Evolutionary conservation across 179 eudicot species (phyloP).

Genomic region (Drosera spatulata): DNA sequence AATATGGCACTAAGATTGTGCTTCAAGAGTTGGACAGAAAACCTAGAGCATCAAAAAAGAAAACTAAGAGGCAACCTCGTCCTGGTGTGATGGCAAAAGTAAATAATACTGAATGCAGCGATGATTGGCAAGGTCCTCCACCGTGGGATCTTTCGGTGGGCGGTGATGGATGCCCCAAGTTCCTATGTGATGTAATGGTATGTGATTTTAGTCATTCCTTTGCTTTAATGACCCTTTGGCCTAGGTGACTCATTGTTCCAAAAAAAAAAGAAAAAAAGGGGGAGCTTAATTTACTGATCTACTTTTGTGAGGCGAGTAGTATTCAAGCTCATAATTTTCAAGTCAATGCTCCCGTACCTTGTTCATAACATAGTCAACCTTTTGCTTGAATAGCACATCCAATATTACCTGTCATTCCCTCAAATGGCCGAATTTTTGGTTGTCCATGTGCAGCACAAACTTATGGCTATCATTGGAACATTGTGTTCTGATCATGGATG

Average conservation of each 20-base stretch:
- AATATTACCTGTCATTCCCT: no score
- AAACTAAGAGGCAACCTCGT: conserved; percentile 39
- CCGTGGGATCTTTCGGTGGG: conserved; percentile 76
- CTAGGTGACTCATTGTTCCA: not conserved
- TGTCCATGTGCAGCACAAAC: no score
- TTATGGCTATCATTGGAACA: no score
- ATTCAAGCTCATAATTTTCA: no score
- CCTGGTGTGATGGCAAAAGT: conserved; percentile 20
- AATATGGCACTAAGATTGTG: conserved; percentile 57
- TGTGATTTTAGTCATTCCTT: conserved; percentile 6
- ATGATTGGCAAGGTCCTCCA: conserved; percentile 75
- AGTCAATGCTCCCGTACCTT: no score
- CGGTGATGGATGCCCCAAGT: conserved; percentile 84
- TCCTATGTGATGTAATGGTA: conserved; percentile 94
- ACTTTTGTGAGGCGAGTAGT: no score
- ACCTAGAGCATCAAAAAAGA: conserved; percentile 70
- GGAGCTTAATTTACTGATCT: no score
- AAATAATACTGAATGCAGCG: conserved; percentile 22
- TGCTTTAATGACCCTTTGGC: not conserved
- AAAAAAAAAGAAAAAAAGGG: no score
- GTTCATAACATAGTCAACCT: no score
- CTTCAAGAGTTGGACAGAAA: conserved; percentile 64
- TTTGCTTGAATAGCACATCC: no score
- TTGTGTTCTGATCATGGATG: no score
- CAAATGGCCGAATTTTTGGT: no score